Conservation (phyloP, 225 moss, liverwort and hornwort genomes). For the Climacium dendroides region DNA sequence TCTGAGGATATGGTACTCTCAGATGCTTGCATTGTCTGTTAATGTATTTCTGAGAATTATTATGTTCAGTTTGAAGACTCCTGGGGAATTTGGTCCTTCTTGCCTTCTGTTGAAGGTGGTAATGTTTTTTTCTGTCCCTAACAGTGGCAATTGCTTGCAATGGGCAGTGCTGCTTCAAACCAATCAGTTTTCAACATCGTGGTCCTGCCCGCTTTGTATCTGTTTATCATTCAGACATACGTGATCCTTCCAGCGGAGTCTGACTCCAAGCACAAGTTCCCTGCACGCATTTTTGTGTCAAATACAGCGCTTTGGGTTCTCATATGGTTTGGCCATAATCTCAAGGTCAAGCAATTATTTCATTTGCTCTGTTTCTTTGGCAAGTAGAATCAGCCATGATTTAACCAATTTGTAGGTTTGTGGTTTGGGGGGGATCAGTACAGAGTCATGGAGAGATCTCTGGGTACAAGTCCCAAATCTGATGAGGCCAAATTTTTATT, state of each 20-base stretch:
- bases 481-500: not conserved
- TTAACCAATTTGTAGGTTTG: not conserved
- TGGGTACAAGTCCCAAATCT: not conserved
- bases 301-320: constrained; percentile 40
- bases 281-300: constrained; percentile 25
- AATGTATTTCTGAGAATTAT: not conserved
- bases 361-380: not conserved
- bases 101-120: not conserved
- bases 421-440: not conserved
- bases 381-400: not conserved
- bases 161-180: constrained; percentile 17
- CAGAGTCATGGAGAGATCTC: not conserved
- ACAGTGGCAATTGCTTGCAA: not conserved
- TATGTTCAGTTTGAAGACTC: not conserved
- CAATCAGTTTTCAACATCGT: constrained; percentile 25
- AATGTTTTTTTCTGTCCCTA: not conserved
- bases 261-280: constrained; percentile 14
- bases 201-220: constrained; percentile 27
- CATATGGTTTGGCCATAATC: constrained; percentile 31
- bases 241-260: constrained; percentile 31
- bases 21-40: not conserved
- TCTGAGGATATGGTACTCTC: not conserved
- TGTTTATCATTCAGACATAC: constrained; percentile 30
- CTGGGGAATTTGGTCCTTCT: not conserved
- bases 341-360: not conserved